Conservation (phyloP, 345 rosid genomes). For the Sonneratia caseolaris region DNA sequence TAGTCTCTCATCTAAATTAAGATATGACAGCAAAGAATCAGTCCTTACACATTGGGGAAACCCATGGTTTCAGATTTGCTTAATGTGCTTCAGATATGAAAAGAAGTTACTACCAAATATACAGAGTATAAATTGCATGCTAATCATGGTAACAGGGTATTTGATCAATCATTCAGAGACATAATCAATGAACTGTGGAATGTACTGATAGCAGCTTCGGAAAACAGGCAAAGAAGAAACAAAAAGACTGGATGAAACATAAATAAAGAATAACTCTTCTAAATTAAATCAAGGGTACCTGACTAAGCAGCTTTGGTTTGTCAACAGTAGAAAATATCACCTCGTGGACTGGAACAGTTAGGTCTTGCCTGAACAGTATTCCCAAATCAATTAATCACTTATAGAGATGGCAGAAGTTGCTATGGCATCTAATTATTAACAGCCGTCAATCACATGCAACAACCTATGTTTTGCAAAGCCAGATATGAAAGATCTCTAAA, state of each 20-base stretch:
- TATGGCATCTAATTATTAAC: neutral
- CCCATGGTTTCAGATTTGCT: neutral
- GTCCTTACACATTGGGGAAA: neutral
- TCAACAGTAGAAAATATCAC: conserved; percentile 61
- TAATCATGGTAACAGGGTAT: neutral
- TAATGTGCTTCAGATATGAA: neutral
- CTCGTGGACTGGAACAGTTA: conserved; percentile 42
- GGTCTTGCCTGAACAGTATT: conserved; percentile 39
- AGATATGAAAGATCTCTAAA: neutral
- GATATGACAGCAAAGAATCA: neutral
- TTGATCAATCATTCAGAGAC: neutral
- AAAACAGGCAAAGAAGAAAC: neutral
- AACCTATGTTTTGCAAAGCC: neutral
- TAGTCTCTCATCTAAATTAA: neutral
- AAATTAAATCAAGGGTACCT: conserved; percentile 28
- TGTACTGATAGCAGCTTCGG: neutral
- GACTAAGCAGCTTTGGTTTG: conserved; percentile 71
- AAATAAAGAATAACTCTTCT: neutral
- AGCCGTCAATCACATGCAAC: neutral
- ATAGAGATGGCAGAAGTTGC: neutral
- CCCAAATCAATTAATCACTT: conserved; percentile 1
- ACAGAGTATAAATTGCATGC: neutral
- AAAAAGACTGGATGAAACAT: neutral
- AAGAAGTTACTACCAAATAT: neutral
- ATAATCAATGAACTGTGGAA: neutral